Conservation (phyloP, 495 filamentous ascomycete genomes). For the Podospora australis region DNA sequence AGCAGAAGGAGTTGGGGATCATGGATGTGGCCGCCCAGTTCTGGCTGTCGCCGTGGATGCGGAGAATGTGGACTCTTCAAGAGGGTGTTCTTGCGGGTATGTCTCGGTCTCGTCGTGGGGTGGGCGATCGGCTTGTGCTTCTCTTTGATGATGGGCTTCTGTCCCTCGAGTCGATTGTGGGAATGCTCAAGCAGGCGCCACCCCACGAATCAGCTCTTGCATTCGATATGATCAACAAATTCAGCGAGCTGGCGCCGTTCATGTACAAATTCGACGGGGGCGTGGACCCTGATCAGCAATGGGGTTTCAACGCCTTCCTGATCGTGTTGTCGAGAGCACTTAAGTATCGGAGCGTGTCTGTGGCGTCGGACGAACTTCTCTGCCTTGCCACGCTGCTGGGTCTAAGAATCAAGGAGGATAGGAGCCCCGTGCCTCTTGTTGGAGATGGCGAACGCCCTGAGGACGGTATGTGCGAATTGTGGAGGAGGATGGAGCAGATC, state of each 20-base stretch:
- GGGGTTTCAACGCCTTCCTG: background rate
- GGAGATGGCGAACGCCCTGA: background rate
- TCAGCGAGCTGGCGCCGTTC: background rate
- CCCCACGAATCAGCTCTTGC: background rate
- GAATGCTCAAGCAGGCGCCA: background rate
- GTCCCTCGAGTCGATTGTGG: background rate
- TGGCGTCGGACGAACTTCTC: slow-evolving; percentile 14
- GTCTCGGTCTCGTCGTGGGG: background rate
- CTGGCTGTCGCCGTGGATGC: slow-evolving; percentile 13
- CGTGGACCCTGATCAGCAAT: background rate
- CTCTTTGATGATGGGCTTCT: background rate
- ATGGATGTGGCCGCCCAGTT: slow-evolving; percentile 8
- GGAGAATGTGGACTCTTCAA: slow-evolving; percentile 21
- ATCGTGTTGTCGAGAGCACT: background rate
- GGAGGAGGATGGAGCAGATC: background rate
- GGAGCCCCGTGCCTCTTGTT: background rate
- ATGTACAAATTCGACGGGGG: background rate
- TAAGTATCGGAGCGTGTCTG: slow-evolving; percentile 12
- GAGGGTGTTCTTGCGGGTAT: slow-evolving; percentile 16
- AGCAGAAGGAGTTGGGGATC: background rate
- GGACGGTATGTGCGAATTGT: slow-evolving; percentile 4
- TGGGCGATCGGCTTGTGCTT: slow-evolving; percentile 5
- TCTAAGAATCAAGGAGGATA: background rate
- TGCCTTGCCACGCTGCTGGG: slow-evolving; percentile 18
- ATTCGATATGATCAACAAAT: slow-evolving; percentile 4